A percentile compares a stretch with the other conserved stretches of the same genome.
Evolutionary conservation across 306 rosid species (phyloP).

Genomic region (Mimosa pudica): DNA sequence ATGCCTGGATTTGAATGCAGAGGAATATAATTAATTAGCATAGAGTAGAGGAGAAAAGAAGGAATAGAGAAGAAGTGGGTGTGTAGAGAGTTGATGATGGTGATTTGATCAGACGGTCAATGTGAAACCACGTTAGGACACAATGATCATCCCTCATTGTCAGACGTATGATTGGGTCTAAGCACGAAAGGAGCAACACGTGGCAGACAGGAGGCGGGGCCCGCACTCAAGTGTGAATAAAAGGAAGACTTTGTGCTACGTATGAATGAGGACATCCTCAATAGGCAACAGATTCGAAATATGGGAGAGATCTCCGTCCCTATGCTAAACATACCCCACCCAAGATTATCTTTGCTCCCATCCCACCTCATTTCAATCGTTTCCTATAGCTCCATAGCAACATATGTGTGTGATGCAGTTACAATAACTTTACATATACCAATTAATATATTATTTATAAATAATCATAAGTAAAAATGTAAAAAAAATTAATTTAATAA

Average conservation of each 20-base stretch:
- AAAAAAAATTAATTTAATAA: too few relatives aligned
- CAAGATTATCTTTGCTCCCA: conserved; percentile 43
- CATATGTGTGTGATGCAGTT: background rate
- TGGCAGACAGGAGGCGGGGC: conserved; percentile 54
- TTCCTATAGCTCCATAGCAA: conserved; percentile 19
- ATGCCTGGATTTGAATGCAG: background rate
- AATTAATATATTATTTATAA: too few relatives aligned
- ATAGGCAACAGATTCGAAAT: conserved; percentile 55
- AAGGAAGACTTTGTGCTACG: conserved; percentile 28
- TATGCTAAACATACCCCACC: conserved; percentile 33
- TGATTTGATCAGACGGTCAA: conserved; percentile 40
- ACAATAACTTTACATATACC: background rate
- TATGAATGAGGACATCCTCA: conserved; percentile 42
- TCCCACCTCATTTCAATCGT: conserved; percentile 39
- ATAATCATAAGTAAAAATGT: too few relatives aligned
- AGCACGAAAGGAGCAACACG: conserved; percentile 43
- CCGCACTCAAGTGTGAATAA: conserved; percentile 44
- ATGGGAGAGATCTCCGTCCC: conserved; percentile 49
- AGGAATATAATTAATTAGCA: background rate
- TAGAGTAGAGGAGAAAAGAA: background rate
- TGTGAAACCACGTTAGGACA: conserved; percentile 38
- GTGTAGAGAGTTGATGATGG: background rate
- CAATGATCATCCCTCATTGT: conserved; percentile 19
- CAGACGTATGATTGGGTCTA: conserved; percentile 35
- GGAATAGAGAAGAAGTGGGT: background rate